These are phyloP conservation scores for Tylopilus felleus DNA, from an alignment of 768 basidiomycete genomes.

Conservation along the genomic window DNA sequence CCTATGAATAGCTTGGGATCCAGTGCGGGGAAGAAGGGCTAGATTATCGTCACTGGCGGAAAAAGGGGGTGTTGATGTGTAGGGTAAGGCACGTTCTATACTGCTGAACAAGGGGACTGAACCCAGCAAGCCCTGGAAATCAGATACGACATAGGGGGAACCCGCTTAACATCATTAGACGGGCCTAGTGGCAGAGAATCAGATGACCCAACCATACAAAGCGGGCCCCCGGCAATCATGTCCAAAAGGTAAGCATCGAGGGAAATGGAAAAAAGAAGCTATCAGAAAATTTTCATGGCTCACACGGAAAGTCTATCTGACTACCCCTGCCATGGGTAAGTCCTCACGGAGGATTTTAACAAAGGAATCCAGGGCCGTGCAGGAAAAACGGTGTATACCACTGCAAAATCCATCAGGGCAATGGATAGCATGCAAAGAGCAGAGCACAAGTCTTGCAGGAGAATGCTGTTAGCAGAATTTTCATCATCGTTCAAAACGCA, in stretches of 20 bases:
- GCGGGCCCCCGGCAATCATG: slow-evolving; percentile 4
- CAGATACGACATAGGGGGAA: neutral
- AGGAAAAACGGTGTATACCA: neutral
- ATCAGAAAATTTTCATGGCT: neutral
- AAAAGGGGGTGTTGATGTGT: slow-evolving; percentile 2
- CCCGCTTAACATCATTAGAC: neutral
- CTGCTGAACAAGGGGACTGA: neutral
- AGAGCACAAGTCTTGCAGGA: neutral
- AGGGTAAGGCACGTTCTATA: slow-evolving; percentile 12
- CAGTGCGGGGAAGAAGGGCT: slow-evolving; percentile 15
- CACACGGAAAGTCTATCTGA: slow-evolving; percentile 1
- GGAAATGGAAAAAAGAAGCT: neutral
- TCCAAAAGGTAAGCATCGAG: neutral
- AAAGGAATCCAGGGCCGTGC: neutral
- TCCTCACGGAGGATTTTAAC: neutral
- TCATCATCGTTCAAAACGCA: neutral
- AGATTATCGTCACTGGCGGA: slow-evolving; percentile 7
- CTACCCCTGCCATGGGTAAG: neutral
- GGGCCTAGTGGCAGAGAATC: neutral
- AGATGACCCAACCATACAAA: neutral
- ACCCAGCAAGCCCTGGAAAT: neutral
- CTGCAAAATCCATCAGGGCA: neutral
- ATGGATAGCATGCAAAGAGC: neutral
- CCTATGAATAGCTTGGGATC: slow-evolving; percentile 19
- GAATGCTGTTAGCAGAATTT: neutral